phyloP scores from a whole-genome alignment of 768 basidiomycete species.

The Pleurotus djamor region DNA sequence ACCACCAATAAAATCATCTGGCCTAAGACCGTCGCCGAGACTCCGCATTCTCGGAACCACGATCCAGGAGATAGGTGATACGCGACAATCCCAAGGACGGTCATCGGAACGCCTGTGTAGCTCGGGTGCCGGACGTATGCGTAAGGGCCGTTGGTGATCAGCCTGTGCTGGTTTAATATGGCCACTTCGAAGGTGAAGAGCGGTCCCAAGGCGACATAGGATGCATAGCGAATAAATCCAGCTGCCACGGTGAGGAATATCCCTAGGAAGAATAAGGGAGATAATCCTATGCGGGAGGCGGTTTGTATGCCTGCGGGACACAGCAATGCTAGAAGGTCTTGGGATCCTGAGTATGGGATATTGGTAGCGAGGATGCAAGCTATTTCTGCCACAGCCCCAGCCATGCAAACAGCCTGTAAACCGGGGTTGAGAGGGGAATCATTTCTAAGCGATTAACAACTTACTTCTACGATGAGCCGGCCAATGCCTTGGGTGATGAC shows the following conservation, averaged over 20 bases:
- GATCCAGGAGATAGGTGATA: conserved; percentile 39
- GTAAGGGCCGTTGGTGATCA: conserved; percentile 50
- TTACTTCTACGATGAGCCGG: conserved; percentile 32
- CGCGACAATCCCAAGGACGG: conserved; percentile 28
- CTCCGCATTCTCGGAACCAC: conserved; percentile 41
- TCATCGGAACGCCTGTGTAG: conserved; percentile 40
- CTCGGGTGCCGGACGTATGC: conserved; percentile 46
- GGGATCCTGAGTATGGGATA: conserved; percentile 17
- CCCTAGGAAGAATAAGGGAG: conserved; percentile 32
- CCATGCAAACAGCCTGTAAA: conserved; percentile 34
- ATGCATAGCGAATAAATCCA: conserved; percentile 36
- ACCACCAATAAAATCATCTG: conserved; percentile 21
- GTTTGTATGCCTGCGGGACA: conserved; percentile 11
- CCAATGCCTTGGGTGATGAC: conserved; percentile 31
- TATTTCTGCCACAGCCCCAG: conserved; percentile 32
- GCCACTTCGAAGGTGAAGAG: conserved; percentile 53
- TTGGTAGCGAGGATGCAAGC: conserved; percentile 30
- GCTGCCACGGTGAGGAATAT: conserved; percentile 34
- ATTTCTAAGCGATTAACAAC: conserved; percentile 1
- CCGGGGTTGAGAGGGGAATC: not conserved
- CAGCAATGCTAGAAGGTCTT: conserved; percentile 22
- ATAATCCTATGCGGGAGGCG: conserved; percentile 22
- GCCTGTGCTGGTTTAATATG: conserved; percentile 41
- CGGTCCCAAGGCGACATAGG: conserved; percentile 43
- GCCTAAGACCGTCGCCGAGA: conserved; percentile 28